Conservation (phyloP, 2,329 filamentous ascomycete species). For the Stagonosporopsis cucurbitacearum region DNA sequence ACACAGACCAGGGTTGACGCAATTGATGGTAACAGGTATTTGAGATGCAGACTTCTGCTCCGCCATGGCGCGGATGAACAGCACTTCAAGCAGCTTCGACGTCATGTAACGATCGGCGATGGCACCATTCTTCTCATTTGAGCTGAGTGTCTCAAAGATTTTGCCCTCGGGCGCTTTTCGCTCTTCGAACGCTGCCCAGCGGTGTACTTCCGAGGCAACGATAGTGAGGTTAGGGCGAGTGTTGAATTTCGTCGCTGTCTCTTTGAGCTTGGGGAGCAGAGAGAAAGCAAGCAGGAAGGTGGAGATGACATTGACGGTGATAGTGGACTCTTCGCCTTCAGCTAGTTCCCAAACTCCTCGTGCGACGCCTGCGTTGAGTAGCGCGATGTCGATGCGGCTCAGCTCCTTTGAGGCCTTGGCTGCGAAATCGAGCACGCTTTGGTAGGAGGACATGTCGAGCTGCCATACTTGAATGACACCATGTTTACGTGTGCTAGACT, state of each 20-base stretch:
- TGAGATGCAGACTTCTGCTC: slow-evolving; percentile 8
- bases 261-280: slow-evolving; percentile 47
- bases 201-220: slow-evolving; percentile 19
- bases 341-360: slow-evolving; percentile 21
- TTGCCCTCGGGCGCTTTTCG: slow-evolving; percentile 23
- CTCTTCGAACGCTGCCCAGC: slow-evolving; percentile 21
- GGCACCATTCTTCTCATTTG: not conserved
- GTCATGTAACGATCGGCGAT: slow-evolving; percentile 17
- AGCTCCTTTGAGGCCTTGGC: slow-evolving; percentile 28
- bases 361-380: slow-evolving; percentile 46
- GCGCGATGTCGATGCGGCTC: slow-evolving; percentile 36
- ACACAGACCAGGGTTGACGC: slow-evolving; percentile 17
- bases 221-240: slow-evolving; percentile 25
- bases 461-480: slow-evolving; percentile 33
- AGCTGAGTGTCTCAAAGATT: slow-evolving; percentile 27
- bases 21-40: slow-evolving; percentile 36
- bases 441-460: slow-evolving; percentile 33
- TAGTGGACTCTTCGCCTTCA: slow-evolving; percentile 44
- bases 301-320: slow-evolving; percentile 61
- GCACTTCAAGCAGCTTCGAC: slow-evolving; percentile 36
- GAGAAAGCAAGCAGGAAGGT: slow-evolving; percentile 59
- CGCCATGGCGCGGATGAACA: slow-evolving; percentile 29
- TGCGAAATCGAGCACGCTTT: slow-evolving; percentile 27
- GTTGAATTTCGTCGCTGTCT: slow-evolving; percentile 24
- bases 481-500: slow-evolving; percentile 15